Percentiles rank a stretch among this genome's conserved stretches.
Evolutionary conservation across 148 eudicot genomes (phyloP).

Genomic region (Agrostemma githago): DNA sequence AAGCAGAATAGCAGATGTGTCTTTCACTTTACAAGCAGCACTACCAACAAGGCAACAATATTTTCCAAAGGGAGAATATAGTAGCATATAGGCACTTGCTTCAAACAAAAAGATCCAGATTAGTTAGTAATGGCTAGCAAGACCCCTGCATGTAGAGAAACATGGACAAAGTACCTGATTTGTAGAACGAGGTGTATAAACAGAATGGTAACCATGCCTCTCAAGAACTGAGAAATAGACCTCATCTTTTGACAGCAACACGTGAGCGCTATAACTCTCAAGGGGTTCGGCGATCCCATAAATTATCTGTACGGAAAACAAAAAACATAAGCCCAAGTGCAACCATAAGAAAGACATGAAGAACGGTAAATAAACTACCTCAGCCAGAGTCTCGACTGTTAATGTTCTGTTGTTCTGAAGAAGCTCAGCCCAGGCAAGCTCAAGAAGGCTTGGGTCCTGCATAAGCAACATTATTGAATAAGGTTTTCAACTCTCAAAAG

Average conservation of each 20-base stretch:
- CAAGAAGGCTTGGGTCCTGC: conserved; percentile 81
- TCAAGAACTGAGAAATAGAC: conserved; percentile 69
- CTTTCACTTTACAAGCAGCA: neutral
- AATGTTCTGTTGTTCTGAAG: conserved; percentile 65
- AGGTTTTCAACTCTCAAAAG: conserved; percentile 8
- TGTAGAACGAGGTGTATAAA: conserved; percentile 76
- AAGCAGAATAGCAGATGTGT: neutral
- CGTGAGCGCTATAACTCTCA: conserved; percentile 92
- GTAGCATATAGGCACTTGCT: neutral
- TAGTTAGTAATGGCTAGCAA: conserved; percentile 5
- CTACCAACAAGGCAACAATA: neutral
- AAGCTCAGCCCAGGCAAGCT: conserved; percentile 97
- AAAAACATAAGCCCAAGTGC: conserved; percentile 23
- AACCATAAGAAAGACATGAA: conserved; percentile 16
- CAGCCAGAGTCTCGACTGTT: conserved; percentile 71
- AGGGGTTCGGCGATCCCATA: conserved; percentile 87
- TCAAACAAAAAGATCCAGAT: neutral
- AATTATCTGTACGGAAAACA: conserved; percentile 66
- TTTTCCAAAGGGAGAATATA: neutral
- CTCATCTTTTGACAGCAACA: conserved; percentile 79
- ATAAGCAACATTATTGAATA: conserved; percentile 13
- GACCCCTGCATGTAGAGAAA: neutral
- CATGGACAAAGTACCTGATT: conserved; percentile 50
- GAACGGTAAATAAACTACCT: conserved; percentile 49
- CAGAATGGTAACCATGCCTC: conserved; percentile 50